These are phyloP conservation scores for Talaromyces sp. DNA, from an alignment of 2,329 filamentous ascomycete genomes.

Conservation along the genomic window DNA sequence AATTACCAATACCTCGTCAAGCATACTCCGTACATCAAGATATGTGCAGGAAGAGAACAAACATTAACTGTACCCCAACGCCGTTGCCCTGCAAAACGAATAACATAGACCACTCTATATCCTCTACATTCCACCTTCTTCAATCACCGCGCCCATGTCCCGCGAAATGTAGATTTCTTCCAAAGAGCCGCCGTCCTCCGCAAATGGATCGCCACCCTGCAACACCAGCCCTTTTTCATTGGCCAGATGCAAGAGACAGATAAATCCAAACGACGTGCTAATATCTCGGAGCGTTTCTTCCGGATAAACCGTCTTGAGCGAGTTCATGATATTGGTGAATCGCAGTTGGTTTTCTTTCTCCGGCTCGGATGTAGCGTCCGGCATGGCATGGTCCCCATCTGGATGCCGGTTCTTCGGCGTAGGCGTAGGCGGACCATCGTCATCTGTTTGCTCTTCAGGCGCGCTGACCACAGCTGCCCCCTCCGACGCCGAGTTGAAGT, in stretches of 20 bases:
- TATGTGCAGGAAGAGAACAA: background rate
- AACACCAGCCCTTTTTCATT: constrained; percentile 88
- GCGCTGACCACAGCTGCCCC: constrained; percentile 19
- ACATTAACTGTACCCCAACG: background rate
- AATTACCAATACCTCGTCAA: background rate
- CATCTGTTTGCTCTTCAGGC: constrained; percentile 12
- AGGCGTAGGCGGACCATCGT: constrained; percentile 19
- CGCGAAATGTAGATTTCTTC: constrained; percentile 42
- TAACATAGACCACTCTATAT: constrained; percentile 4
- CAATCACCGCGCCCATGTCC: constrained; percentile 35
- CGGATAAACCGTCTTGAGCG: constrained; percentile 78
- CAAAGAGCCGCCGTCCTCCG: constrained; percentile 25
- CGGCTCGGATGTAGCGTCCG: constrained; percentile 24
- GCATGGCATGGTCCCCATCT: constrained; percentile 21
- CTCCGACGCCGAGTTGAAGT: constrained; percentile 26
- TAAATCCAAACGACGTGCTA: constrained; percentile 83
- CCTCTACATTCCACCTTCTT: constrained; percentile 24
- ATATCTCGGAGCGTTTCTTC: constrained; percentile 86
- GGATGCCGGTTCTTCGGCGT: constrained; percentile 27
- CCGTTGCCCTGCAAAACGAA: background rate
- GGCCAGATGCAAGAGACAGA: constrained; percentile 81
- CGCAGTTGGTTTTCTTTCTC: constrained; percentile 58
- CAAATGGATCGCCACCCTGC: constrained; percentile 50
- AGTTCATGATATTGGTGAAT: constrained; percentile 90
- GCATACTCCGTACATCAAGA: background rate